These are phyloP conservation scores for Colletotrichum nymphaeae DNA, from an alignment of 2,329 filamentous ascomycete species.

Conservation along the genomic window DNA sequence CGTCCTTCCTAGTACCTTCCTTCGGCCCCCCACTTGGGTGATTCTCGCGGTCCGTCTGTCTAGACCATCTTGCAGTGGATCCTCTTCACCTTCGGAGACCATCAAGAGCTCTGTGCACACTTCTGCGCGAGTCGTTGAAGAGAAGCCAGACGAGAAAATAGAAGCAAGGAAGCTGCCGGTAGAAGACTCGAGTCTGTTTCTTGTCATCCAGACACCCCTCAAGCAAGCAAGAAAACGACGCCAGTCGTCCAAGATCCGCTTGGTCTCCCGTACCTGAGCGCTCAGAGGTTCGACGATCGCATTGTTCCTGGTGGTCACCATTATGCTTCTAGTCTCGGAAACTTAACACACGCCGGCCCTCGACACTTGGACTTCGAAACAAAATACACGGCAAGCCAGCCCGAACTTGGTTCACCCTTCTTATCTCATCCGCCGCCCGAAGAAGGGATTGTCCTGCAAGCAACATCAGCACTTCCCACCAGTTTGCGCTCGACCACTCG, in stretches of 20 bases:
- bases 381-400: conserved; percentile 42
- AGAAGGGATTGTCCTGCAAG: conserved; percentile 39
- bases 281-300: conserved; percentile 37
- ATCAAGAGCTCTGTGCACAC: conserved; percentile 36
- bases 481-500: conserved; percentile 39
- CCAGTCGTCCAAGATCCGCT: conserved; percentile 36
- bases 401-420: conserved; percentile 41
- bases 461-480: conserved; percentile 39
- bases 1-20: conserved; percentile 27
- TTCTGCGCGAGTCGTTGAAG: conserved; percentile 25
- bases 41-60: conserved; percentile 36
- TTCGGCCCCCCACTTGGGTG: conserved; percentile 36
- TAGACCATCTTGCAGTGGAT: conserved; percentile 34
- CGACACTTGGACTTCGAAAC: conserved; percentile 47
- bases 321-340: conserved; percentile 46
- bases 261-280: conserved; percentile 38
- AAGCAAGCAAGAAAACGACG: conserved; percentile 22
- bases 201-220: conserved; percentile 35
- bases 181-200: conserved; percentile 33
- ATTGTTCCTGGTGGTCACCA: conserved; percentile 39
- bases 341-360: conserved; percentile 45
- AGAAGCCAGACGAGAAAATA: conserved; percentile 21
- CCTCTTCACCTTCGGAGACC: conserved; percentile 26
- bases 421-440: conserved; percentile 38
- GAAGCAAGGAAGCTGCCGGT: conserved; percentile 29